These are phyloP conservation scores for Pleurotus salmoneostramineus DNA, from an alignment of 768 basidiomycete species.

Conservation along the genomic window DNA sequence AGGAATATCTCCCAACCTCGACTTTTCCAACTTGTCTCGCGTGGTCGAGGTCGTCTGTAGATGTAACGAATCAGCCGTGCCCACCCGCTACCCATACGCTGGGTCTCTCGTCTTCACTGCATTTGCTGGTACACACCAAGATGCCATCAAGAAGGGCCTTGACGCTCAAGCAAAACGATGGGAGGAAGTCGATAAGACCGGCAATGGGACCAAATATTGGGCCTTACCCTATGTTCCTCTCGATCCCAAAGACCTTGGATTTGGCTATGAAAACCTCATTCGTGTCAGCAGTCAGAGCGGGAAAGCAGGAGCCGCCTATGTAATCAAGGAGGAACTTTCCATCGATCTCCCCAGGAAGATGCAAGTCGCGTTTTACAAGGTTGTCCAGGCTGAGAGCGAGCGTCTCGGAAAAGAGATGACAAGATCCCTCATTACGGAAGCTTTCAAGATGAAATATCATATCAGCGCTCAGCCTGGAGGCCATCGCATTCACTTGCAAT, in stretches of 20 bases:
- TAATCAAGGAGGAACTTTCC: conserved; percentile 71
- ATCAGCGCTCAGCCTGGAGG: conserved; percentile 55
- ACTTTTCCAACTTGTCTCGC: conserved; percentile 69
- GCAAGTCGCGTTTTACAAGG: conserved; percentile 78
- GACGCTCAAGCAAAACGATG: conserved; percentile 55
- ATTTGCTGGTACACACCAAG: conserved; percentile 82
- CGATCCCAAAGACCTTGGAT: conserved; percentile 81
- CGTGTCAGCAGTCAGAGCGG: conserved; percentile 87
- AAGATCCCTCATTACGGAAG: conserved; percentile 66
- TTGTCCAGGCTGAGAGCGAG: conserved; percentile 73
- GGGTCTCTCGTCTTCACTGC: conserved; percentile 85
- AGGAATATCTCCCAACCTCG: conserved; percentile 70
- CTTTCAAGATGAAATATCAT: conserved; percentile 65
- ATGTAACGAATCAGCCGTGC: conserved; percentile 78
- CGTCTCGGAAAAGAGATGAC: conserved; percentile 78
- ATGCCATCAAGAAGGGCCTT: conserved; percentile 88
- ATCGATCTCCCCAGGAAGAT: conserved; percentile 80
- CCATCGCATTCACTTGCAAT: conserved; percentile 62
- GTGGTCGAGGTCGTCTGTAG: conserved; percentile 74
- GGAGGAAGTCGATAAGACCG: conserved; percentile 41
- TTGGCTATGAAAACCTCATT: conserved; percentile 84
- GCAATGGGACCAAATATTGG: conserved; percentile 49
- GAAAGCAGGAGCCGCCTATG: conserved; percentile 81
- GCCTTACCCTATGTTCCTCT: conserved; percentile 82
- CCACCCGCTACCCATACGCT: conserved; percentile 78